Percentiles rank a stretch among this genome's conserved stretches.
Conservation (phyloP, 2,329 filamentous ascomycete species). For the Alternaria triticimaculans region DNA sequence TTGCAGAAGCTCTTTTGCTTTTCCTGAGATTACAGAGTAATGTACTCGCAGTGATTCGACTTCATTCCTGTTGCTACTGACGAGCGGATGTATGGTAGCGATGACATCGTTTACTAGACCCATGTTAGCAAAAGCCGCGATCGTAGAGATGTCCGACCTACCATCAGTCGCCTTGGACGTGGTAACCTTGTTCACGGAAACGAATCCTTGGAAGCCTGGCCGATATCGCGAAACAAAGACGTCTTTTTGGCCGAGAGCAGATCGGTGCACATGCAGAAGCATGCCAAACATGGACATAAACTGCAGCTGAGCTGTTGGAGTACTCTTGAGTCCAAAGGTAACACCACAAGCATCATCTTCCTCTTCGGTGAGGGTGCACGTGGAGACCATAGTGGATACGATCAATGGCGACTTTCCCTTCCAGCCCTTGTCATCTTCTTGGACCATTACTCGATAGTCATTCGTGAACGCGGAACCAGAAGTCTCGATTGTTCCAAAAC, state of each 20-base stretch:
- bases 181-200: neutral
- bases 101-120: neutral
- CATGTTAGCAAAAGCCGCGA: neutral
- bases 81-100: neutral
- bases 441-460: constrained; percentile 10
- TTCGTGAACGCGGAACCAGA: constrained; percentile 13
- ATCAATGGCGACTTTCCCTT: constrained; percentile 13
- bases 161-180: neutral
- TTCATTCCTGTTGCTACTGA: neutral
- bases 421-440: constrained; percentile 15
- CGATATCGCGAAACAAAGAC: constrained; percentile 36
- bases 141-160: neutral
- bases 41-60: neutral
- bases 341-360: neutral
- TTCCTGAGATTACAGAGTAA: neutral
- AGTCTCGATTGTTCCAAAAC: constrained; percentile 13
- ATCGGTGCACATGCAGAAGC: constrained; percentile 7
- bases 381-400: constrained; percentile 19
- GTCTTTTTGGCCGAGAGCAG: constrained; percentile 8
- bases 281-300: constrained; percentile 3
- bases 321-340: constrained; percentile 11
- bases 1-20: neutral
- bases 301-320: neutral
- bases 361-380: neutral
- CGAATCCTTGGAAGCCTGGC: constrained; percentile 28